These are phyloP conservation scores for Ophiocordyceps australis DNA, from an alignment of 2,329 filamentous ascomycete genomes.

Conservation along the genomic window DNA sequence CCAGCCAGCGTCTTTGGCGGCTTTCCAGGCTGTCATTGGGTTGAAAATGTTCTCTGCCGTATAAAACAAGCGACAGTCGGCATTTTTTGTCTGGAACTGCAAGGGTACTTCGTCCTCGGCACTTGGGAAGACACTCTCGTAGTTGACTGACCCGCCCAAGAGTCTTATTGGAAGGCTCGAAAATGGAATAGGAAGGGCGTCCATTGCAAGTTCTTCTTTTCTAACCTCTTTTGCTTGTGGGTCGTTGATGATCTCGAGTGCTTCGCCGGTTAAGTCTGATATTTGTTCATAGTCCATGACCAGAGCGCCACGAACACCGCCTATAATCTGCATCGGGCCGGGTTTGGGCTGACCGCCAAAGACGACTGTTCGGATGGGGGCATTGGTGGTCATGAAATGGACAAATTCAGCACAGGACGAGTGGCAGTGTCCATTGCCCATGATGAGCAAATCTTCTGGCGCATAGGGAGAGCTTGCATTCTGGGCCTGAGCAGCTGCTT, in stretches of 20 bases:
- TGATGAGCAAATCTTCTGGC: slow-evolving; percentile 19
- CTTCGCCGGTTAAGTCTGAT: slow-evolving; percentile 1
- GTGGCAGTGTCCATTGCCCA: slow-evolving; percentile 37
- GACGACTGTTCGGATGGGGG: slow-evolving; percentile 33
- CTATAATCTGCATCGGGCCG: slow-evolving; percentile 35
- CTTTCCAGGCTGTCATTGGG: slow-evolving; percentile 20
- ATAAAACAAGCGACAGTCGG: slow-evolving; percentile 38
- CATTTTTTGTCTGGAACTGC: slow-evolving; percentile 38
- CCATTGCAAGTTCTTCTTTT: not conserved
- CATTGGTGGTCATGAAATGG: slow-evolving; percentile 29
- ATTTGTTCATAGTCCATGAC: slow-evolving; percentile 10
- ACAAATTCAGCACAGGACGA: slow-evolving; percentile 42
- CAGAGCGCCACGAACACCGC: slow-evolving; percentile 36
- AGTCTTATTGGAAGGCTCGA: not conserved
- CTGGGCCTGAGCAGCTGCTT: not conserved
- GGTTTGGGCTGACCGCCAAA: slow-evolving; percentile 35
- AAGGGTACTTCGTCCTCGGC: slow-evolving; percentile 19
- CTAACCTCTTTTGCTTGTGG: not conserved
- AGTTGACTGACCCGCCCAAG: slow-evolving; percentile 1
- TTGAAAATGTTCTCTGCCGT: slow-evolving; percentile 27
- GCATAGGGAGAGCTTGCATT: slow-evolving; percentile 10
- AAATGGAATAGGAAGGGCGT: not conserved
- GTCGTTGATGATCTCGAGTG: not conserved
- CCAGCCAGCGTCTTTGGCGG: slow-evolving; percentile 3
- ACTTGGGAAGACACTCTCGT: slow-evolving; percentile 11